Conservation (phyloP, 2,329 filamentous ascomycete genomes). For the Escovopsis weberi region DNA sequence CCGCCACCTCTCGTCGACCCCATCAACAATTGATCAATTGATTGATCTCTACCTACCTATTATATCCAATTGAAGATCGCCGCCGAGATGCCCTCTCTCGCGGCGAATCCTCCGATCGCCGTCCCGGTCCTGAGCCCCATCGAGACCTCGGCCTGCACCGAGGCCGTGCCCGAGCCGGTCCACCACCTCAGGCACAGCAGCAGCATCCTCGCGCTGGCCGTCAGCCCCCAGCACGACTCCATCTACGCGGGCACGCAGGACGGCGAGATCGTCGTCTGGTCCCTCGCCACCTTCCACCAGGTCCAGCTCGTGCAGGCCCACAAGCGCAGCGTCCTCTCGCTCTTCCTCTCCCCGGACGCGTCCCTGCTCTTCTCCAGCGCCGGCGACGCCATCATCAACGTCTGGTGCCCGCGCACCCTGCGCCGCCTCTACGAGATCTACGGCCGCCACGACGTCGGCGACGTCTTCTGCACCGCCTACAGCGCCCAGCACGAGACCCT, state of each 20-base stretch:
- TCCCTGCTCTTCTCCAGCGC: constrained; percentile 79
- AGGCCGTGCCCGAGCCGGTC: constrained; percentile 42
- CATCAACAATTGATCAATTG: too few relatives aligned
- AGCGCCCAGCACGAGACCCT: constrained; percentile 65
- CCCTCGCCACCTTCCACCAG: constrained; percentile 73
- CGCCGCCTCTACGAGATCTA: constrained; percentile 76
- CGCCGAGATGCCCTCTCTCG: constrained; percentile 6
- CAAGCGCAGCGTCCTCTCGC: constrained; percentile 75
- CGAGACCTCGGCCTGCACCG: constrained; percentile 8
- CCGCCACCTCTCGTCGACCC: too few relatives aligned
- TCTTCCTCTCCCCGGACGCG: constrained; percentile 64
- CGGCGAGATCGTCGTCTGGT: constrained; percentile 87
- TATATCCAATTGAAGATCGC: too few relatives aligned
- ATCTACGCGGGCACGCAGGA: constrained; percentile 90
- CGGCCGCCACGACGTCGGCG: constrained; percentile 84
- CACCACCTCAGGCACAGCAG: constrained; percentile 65
- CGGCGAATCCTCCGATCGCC: constrained; percentile 3
- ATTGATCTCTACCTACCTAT: too few relatives aligned
- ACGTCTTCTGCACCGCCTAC: constrained; percentile 91
- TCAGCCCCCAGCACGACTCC: constrained; percentile 61
- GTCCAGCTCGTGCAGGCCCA: constrained; percentile 72
- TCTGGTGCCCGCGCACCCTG: constrained; percentile 72
- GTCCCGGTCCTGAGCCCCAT: constrained; percentile 4
- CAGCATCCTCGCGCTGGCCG: constrained; percentile 68
- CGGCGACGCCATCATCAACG: constrained; percentile 85